phyloP scores from a whole-genome alignment of 179 eudicot species.

The Camellia oleifera region DNA sequence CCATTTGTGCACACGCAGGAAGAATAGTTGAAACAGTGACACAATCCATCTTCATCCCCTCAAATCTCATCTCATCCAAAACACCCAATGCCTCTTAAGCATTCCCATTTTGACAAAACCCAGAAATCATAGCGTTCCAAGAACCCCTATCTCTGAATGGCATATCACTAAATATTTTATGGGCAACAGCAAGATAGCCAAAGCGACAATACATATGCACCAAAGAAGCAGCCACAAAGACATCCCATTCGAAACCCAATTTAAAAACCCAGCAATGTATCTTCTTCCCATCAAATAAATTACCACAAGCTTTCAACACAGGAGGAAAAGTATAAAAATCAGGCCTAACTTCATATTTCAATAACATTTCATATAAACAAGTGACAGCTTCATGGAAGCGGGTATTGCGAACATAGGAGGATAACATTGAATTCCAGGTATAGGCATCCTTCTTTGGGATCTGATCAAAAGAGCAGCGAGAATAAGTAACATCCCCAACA shows the following conservation, averaged over 20 bases:
- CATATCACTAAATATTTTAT: slow-evolving; percentile 43
- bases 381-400: slow-evolving; percentile 25
- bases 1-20: slow-evolving; percentile 35
- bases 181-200: slow-evolving; percentile 31
- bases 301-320: slow-evolving; percentile 29
- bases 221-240: slow-evolving; percentile 53
- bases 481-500: slow-evolving; percentile 25
- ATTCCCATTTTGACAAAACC: slow-evolving; percentile 43
- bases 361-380: slow-evolving; percentile 26
- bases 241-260: slow-evolving; percentile 40
- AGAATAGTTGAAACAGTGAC: slow-evolving; percentile 45
- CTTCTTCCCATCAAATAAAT: slow-evolving; percentile 26
- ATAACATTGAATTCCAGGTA: slow-evolving; percentile 34
- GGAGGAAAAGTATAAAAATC: slow-evolving; percentile 36
- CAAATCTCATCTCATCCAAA: slow-evolving; percentile 48
- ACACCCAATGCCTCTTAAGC: slow-evolving; percentile 35
- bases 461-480: slow-evolving; percentile 24
- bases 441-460: slow-evolving; percentile 25
- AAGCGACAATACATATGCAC: slow-evolving; percentile 57
- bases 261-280: slow-evolving; percentile 31
- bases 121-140: slow-evolving; percentile 64
- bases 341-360: slow-evolving; percentile 26
- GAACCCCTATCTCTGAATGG: slow-evolving; percentile 51
- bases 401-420: slow-evolving; percentile 29
- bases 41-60: slow-evolving; percentile 35